Evolutionary conservation across 148 eudicot species (phyloP), one percentile per base, ranked within the genome.

Genomic region (Chenopodium quinoa): DNA sequence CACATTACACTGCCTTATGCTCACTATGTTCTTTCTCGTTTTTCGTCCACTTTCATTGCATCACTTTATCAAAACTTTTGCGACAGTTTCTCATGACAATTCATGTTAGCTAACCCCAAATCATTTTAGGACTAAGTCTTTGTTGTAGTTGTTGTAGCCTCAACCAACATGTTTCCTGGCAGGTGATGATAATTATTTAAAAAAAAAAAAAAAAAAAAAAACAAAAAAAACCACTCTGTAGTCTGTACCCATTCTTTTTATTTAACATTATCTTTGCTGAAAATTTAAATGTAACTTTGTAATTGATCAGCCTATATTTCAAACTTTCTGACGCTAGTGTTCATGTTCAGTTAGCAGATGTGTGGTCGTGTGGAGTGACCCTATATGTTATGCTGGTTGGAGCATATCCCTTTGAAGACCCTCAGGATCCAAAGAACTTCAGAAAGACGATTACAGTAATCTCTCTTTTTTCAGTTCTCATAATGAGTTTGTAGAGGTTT

Each of bases 321-420:
- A 31, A 56, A 68, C 37, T 9, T 65, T 2, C 29, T 67, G 37
- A 46, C 29, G 44, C 50, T 31, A 40, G 9, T 76, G 32, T 66
- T 44, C 47, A 13, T 60, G 16, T 56, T 73, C 91, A 91, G 93
- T 75, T 90, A 83, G 94, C 93, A 32, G 95, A 93, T 88, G 98
- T 93, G 20, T 93, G 93, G 96, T 93, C 96, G 4, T 93, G 98
- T 82, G 95, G 96, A 63, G 94, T 91, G 77, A 93, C 96, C 31
- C 89, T 92, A 34, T 93, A 93, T 88, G 97, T 93, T 56, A 92
- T 92, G 96, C 86, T 92, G 76, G 96, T 94, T 58, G 96, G 98
- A 81, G 94, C 97, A 70, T 94, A 92, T 79, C 96, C 98, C 77
- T 94, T 92, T 77, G 97, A 93, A 89, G 97, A 93, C 85, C 97